Evolutionary conservation across 176 grass and related monocot genomes (phyloP), one percentile per base, ranked within the genome.

Genomic region (Carex kokanica): DNA sequence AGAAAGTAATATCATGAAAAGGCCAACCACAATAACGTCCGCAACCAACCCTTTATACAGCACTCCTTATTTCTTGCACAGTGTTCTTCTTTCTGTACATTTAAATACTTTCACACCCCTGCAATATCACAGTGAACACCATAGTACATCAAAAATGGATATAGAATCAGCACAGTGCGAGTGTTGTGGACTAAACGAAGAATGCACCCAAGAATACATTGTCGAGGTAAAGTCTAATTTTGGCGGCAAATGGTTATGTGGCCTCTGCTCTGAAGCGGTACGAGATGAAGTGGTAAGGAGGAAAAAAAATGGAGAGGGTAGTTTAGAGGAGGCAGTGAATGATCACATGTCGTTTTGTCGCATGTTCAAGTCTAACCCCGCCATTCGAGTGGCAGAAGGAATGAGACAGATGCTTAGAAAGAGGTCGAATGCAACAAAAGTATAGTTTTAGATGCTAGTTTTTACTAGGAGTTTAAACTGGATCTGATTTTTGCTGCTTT

Each of bases 151-250:
- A 53, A 74, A 66, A 75, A 97, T 97, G 94, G 94, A 97, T 55
- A 84, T 92, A 6, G 89, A 89, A 72, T 91, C 86, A 6, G 91
- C 85, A 29, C 90, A 88, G 84, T 97, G 94, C 47, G 91, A 92
- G 62, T 94, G 94, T 84, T 97, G 94, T 51, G 92, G 85, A 6
- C 85, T 92, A 79, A 51, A 79, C 3, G 94, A 97, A 82, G 92
- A 97, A 55, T 94, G 94, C 90, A 97, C 94, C 5, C 10, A 24
- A 32, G 90, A 89, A 29, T 97, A 97, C 85, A 97, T 97, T 70
- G 62, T 34, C 21, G 64, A 79, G 9, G 91, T 97, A 32, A 94
- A 88, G 85, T 86, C 85, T 3, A 72, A 69, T 5, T 97, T 97
- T 17, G 92, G 86, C 7, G 94, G 94, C 17, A 85, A 84, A 78